A percentile compares a stretch with the other conserved stretches of the same genome.
Evolutionary conservation across 495 filamentous ascomycete species (phyloP).

Genomic region (Xylaria nigripes): DNA sequence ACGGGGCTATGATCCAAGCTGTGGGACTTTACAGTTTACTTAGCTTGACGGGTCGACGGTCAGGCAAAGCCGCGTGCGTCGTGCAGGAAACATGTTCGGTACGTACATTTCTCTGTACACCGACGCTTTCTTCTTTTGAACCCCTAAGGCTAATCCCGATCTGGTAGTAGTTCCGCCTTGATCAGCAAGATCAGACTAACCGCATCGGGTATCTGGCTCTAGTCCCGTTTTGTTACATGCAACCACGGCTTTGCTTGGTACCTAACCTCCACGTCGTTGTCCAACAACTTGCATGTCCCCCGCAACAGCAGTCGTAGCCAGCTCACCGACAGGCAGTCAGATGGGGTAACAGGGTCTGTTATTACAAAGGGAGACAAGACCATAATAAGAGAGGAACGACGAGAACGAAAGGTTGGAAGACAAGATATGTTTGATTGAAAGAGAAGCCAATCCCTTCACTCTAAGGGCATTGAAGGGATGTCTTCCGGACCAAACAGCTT

Average conservation of each 20-base stretch:
- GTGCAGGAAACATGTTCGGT: slow-evolving; percentile 11
- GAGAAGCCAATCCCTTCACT: no score
- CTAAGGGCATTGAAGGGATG: background rate
- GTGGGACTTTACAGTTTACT: background rate
- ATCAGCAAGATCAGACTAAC: background rate
- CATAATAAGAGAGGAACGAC: background rate
- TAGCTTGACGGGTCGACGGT: slow-evolving; percentile 9
- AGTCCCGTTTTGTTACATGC: slow-evolving; percentile 8
- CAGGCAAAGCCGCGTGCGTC: slow-evolving; percentile 10
- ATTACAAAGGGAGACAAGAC: background rate
- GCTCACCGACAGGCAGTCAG: slow-evolving; percentile 9
- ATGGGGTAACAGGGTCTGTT: background rate
- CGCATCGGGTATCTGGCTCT: background rate
- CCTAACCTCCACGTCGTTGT: slow-evolving; percentile 14
- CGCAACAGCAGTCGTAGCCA: slow-evolving; percentile 9
- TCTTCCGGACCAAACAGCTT: background rate
- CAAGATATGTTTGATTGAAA: background rate
- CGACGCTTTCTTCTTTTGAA: slow-evolving; percentile 11
- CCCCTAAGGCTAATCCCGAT: slow-evolving; percentile 2
- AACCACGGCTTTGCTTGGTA: slow-evolving; percentile 6
- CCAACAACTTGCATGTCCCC: slow-evolving; percentile 9
- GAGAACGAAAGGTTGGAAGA: background rate
- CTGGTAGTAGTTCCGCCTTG: background rate
- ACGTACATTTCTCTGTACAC: slow-evolving; percentile 1
- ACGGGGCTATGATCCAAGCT: background rate